phyloP scores from a whole-genome alignment of 2,329 filamentous ascomycete species.

The Xylaria sp. region DNA sequence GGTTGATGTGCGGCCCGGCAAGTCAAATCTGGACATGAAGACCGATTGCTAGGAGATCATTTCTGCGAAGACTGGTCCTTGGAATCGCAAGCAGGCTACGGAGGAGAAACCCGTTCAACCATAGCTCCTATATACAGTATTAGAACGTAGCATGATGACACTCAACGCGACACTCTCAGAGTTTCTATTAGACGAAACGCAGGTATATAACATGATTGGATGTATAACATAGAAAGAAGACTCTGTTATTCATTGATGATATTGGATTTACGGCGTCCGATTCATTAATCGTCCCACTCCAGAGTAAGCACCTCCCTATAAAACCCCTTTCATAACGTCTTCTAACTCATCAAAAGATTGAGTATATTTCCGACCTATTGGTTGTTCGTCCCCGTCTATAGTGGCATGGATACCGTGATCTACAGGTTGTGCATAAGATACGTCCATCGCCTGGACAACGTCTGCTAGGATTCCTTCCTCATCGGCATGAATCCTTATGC shows the following conservation, averaged over 20 bases:
- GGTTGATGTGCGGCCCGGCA: too few species aligned
- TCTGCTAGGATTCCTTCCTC: constrained; percentile 77
- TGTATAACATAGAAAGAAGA: neutral
- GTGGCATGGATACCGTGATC: constrained; percentile 75
- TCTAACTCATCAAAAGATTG: constrained; percentile 66
- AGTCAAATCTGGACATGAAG: too few species aligned
- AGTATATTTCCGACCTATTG: constrained; percentile 50
- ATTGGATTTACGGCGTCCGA: constrained; percentile 34
- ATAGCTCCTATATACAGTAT: neutral
- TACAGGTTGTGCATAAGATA: constrained; percentile 68
- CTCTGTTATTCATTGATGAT: neutral
- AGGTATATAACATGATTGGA: neutral
- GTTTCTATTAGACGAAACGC: neutral
- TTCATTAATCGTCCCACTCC: constrained; percentile 52
- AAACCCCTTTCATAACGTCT: constrained; percentile 65
- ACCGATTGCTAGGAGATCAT: too few species aligned
- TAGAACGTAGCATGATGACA: neutral
- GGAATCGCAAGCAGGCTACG: neutral
- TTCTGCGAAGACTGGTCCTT: too few species aligned
- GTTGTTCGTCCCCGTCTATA: constrained; percentile 55
- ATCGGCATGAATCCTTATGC: constrained; percentile 69
- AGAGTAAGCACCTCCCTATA: constrained; percentile 51
- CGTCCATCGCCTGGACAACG: constrained; percentile 67
- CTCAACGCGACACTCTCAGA: neutral
- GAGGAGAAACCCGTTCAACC: neutral